Evolutionary conservation across 2,329 filamentous ascomycete genomes (phyloP), one percentile per base, ranked within the genome.

Genomic region (Thielaviopsis populi): DNA sequence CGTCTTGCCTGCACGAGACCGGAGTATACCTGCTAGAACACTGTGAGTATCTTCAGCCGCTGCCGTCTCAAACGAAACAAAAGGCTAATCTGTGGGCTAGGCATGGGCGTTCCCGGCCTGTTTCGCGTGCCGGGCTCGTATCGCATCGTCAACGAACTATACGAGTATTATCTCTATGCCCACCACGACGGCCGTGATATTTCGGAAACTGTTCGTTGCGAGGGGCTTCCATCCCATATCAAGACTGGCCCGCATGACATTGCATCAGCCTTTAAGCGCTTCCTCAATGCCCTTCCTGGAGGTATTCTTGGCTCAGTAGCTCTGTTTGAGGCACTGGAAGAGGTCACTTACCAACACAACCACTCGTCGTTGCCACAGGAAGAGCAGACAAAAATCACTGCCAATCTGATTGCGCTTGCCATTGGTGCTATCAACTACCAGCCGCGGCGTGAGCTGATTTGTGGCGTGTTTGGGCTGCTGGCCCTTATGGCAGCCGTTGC

Each of bases 1-100:
- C 85, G 8, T 86, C 84, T 3, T 86, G 84, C 68, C 77, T 88
- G 59, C 82, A 84, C 54, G 84, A 85, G 10, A 83, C 82, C 8
- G 83, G 81, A n/a, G 82, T 86, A 67, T 79, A 83, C 70, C 76
- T 88, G 10, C 76, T 83, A 2, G 80, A 85, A 59, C 74, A 86
- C 70, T 80, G 81, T 82, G 69, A 69, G 75, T 53, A 17, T 63
- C 40, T 27, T 37, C 8, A 37, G 33, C 7, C 43, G n/a, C 27
- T 56, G 15, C 30, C 19, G 17, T 6, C 15, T n/a, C 53, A 15
- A 19, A n/a, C 27, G 17, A 10, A 8, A 37, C 27, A n/a, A 37
- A 30, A 27, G n/a, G 22, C 46, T 64, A 42, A 59, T 43, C 13
- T 7, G 1, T 60, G 33, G 5, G 13, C 42, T 58, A 71, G 71